These are phyloP conservation scores for Ramaria rubella DNA, from an alignment of 768 basidiomycete genomes.

Conservation along the genomic window DNA sequence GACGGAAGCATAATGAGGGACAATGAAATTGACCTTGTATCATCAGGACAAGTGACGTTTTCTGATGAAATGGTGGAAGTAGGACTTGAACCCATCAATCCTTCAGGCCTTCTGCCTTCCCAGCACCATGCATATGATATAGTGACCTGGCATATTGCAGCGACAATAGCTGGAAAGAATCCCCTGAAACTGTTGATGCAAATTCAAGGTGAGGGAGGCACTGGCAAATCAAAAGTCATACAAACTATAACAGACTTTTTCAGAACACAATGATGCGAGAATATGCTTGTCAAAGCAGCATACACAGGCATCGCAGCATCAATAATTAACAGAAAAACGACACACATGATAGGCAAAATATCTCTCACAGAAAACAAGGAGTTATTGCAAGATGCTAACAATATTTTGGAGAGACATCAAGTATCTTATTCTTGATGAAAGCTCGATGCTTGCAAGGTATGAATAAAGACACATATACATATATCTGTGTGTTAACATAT, in stretches of 20 bases:
- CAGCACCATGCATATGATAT: constrained; percentile 34
- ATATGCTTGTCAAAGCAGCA: constrained; percentile 30
- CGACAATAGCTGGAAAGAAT: constrained; percentile 15
- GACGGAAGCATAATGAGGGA: neutral
- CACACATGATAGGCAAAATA: constrained; percentile 28
- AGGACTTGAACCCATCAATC: constrained; percentile 5
- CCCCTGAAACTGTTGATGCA: constrained; percentile 32
- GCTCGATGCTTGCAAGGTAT: constrained; percentile 32
- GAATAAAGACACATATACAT: too few relatives aligned
- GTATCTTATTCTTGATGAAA: constrained; percentile 35
- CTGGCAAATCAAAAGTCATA: constrained; percentile 31
- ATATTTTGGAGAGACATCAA: constrained; percentile 16
- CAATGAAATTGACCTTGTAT: neutral
- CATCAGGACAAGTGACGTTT: neutral
- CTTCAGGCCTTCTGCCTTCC: constrained; percentile 21
- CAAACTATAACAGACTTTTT: constrained; percentile 33
- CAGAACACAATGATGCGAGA: neutral
- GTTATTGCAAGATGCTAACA: neutral
- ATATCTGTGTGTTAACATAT: neutral
- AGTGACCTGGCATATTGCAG: constrained; percentile 23
- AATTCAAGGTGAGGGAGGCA: constrained; percentile 34
- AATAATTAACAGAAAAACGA: constrained; percentile 31
- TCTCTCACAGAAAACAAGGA: neutral
- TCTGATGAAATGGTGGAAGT: neutral
- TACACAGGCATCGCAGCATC: constrained; percentile 37